Percentiles rank a stretch among this genome's conserved stretches.
Evolutionary conservation across 441 rosid species (phyloP).

Genomic region (Erysimum pusillum): DNA sequence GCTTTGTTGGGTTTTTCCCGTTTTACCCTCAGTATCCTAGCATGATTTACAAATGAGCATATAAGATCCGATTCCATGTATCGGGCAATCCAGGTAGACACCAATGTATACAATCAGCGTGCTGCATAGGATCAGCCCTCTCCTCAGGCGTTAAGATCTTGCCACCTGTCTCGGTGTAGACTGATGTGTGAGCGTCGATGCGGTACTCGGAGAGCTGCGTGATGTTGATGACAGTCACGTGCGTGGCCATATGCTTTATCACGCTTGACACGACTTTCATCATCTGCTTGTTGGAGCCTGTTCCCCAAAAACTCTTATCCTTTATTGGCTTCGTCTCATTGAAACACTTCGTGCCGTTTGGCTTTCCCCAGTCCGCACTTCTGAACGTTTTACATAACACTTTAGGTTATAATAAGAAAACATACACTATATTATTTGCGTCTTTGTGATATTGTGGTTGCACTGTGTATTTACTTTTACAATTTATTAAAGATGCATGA

Average conservation of each 20-base stretch:
- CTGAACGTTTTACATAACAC: conserved; percentile 49
- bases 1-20: conserved; percentile 17
- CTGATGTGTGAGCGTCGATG: conserved; percentile 80
- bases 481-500: too few relatives aligned
- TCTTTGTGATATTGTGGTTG: too few relatives aligned
- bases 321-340: conserved; percentile 79
- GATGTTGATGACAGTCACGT: conserved; percentile 71
- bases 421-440: not conserved
- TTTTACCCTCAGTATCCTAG: conserved; percentile 19
- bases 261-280: conserved; percentile 74
- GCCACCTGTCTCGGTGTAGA: conserved; percentile 85
- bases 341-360: conserved; percentile 76
- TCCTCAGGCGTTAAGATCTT: conserved; percentile 68
- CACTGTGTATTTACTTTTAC: too few relatives aligned
- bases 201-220: conserved; percentile 89
- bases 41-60: conserved; percentile 66
- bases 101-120: conserved; percentile 98
- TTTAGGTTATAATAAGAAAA: not conserved
- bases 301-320: conserved; percentile 83
- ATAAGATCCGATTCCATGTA: conserved; percentile 83
- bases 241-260: conserved; percentile 70
- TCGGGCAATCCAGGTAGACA: conserved; percentile 93
- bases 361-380: conserved; percentile 75
- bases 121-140: conserved; percentile 64
- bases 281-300: conserved; percentile 66